These are phyloP conservation scores for Aspergillus hortae DNA, from an alignment of 2,329 filamentous ascomycete genomes.

Conservation along the genomic window DNA sequence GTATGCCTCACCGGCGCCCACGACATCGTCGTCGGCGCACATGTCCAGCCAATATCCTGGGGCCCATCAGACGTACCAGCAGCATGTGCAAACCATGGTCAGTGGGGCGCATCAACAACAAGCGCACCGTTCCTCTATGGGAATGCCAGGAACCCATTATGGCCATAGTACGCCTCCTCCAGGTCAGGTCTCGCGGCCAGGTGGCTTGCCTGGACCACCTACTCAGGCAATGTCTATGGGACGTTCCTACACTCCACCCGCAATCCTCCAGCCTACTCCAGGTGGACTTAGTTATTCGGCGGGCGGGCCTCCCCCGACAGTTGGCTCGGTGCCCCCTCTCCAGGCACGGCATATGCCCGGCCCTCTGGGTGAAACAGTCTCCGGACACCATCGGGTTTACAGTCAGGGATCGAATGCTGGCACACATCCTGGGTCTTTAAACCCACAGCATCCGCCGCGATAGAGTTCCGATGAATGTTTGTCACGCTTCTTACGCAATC, in stretches of 20 bases:
- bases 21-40: constrained; percentile 22
- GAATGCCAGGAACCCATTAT: constrained; percentile 27
- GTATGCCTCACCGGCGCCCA: constrained; percentile 23
- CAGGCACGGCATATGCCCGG: constrained; percentile 27
- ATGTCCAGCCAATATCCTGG: constrained; percentile 15
- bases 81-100: constrained; percentile 38
- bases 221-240: constrained; percentile 26
- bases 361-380: constrained; percentile 19
- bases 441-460: constrained; percentile 27
- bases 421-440: constrained; percentile 23
- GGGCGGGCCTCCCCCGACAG: constrained; percentile 16
- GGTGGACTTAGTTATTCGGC: constrained; percentile 29
- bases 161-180: constrained; percentile 34
- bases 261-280: constrained; percentile 28
- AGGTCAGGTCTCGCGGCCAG: constrained; percentile 23
- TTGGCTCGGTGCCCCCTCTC: constrained; percentile 23
- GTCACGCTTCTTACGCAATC: not conserved
- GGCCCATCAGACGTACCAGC: constrained; percentile 32
- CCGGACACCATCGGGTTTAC: constrained; percentile 35
- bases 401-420: constrained; percentile 34
- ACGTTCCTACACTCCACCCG: constrained; percentile 40
- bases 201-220: constrained; percentile 20
- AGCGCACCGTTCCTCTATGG: constrained; percentile 30
- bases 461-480: constrained; percentile 5
- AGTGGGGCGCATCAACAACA: constrained; percentile 33